Conservation (phyloP, 1,284 basidiomycete genomes). For the Sporisorium sorghi region DNA sequence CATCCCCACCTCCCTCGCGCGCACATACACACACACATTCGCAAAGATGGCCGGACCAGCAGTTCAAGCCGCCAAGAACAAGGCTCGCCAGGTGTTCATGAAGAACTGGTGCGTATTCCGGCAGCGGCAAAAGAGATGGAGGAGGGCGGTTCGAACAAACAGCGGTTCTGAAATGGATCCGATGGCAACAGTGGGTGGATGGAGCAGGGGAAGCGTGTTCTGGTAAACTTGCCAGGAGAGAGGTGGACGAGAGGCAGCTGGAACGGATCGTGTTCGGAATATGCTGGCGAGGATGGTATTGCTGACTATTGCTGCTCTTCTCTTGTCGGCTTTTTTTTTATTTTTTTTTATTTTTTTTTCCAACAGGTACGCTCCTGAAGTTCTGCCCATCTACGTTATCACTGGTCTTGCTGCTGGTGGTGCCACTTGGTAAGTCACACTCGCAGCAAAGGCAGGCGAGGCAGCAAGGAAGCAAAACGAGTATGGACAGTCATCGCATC, state of each 20-base stretch:
- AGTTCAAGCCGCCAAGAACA: slow-evolving; percentile 54
- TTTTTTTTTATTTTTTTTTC: too few relatives aligned
- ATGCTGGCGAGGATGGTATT: too few relatives aligned
- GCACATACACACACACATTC: not conserved
- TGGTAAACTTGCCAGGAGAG: too few relatives aligned
- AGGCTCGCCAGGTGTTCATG: slow-evolving; percentile 57
- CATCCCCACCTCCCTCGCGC: not conserved
- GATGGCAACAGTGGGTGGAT: not conserved
- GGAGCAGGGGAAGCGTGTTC: not conserved
- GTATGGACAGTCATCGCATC: not conserved
- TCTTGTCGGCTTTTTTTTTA: not conserved
- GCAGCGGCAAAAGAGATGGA: too few relatives aligned
- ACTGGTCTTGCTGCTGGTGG: slow-evolving; percentile 61
- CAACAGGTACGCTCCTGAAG: slow-evolving; percentile 54
- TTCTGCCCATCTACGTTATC: slow-evolving; percentile 63
- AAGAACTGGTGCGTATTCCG: slow-evolving; percentile 59
- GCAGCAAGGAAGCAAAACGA: not conserved
- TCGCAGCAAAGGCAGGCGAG: not conserved
- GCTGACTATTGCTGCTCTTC: not conserved
- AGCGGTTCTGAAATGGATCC: not conserved
- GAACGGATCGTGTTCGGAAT: not conserved
- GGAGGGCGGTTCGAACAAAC: too few relatives aligned
- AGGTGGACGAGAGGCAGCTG: not conserved
- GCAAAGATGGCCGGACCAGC: slow-evolving; percentile 46
- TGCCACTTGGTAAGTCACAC: slow-evolving; percentile 56